Evolutionary conservation across 768 basidiomycete species (phyloP), one percentile per base, ranked within the genome.

Genomic region (Lentinula lateritia): DNA sequence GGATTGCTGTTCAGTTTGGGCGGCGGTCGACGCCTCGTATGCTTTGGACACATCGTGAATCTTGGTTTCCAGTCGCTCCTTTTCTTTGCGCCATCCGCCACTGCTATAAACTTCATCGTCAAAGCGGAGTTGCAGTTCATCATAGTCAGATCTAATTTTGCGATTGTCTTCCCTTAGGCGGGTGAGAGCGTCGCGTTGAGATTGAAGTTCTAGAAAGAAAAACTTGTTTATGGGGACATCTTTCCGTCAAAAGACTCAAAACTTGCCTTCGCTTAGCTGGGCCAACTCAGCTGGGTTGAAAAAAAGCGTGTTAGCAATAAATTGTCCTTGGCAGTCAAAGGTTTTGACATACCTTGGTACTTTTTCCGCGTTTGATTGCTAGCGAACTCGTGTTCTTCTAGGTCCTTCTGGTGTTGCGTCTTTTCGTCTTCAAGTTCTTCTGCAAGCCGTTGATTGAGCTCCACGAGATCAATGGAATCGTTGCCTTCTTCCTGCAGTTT

Each of bases 51-150:
- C 68, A 70, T 93, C 89, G 5, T 70, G 71, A 58, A 94, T 91
- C 80, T 91, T 93, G 57, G 84, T 88, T 63, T 94, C 91, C 75
- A 93, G 76, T 10, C 90, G 87, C 62, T 93, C 92, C 71, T 87
- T 92, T 75, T 95, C 92, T 69, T 90, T 89, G 76, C 88, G 89
- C 93, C 92, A 93, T 4, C 88, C 84, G 13, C 86, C 82, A 52
- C 88, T 87, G 61, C 83, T 88, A 71, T 83, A 83, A 7, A 89
- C 80, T 67, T 92, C 91, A 63, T 91, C 88, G 62, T 92, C 89
- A 65, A 85, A 87, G 42, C 84, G 82, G 38, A 89, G 73, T 66
- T 90, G 89, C 4, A 93, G 79, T 41, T 89, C 84, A 60, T 92
- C 90, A 55, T 86, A 84, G 62, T 93, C 87, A 0, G 89, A 88